A percentile compares a stretch with the other conserved stretches of the same genome.
These are phyloP conservation scores for Carpinus fangiana DNA, from an alignment of 306 rosid genomes.

Conservation along the genomic window DNA sequence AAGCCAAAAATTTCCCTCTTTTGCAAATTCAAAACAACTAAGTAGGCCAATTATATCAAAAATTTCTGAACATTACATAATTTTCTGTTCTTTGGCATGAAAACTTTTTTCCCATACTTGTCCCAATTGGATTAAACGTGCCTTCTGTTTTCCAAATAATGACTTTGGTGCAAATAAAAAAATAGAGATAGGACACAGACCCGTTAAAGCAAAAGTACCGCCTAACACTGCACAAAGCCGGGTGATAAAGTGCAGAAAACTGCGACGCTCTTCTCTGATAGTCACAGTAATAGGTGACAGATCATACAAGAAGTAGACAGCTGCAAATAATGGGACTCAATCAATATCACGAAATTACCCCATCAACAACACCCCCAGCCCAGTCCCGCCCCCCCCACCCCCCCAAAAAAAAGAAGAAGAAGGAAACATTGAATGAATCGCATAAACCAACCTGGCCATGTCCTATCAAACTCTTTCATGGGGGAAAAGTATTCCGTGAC, in stretches of 20 bases:
- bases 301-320: constrained; percentile 97
- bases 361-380: not conserved
- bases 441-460: constrained; percentile 85
- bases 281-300: constrained; percentile 97
- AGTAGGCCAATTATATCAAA: not conserved
- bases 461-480: constrained; percentile 66
- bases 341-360: constrained; percentile 22
- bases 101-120: not conserved
- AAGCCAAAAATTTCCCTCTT: not conserved
- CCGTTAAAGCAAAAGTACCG: constrained; percentile 97
- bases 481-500: constrained; percentile 95
- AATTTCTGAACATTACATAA: not conserved
- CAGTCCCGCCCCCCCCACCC: not conserved
- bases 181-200: constrained; percentile 35
- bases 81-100: not conserved
- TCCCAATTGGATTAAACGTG: not conserved
- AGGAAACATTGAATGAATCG: constrained; percentile 14
- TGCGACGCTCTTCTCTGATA: constrained; percentile 93
- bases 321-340: constrained; percentile 42
- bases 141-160: not conserved
- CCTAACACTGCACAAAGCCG: constrained; percentile 96
- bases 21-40: not conserved
- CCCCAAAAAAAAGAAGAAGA: not conserved
- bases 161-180: constrained; percentile 1
- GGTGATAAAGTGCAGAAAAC: constrained; percentile 95